Conservation (phyloP, 768 basidiomycete genomes). For the Pleurotus tuber-regium region DNA sequence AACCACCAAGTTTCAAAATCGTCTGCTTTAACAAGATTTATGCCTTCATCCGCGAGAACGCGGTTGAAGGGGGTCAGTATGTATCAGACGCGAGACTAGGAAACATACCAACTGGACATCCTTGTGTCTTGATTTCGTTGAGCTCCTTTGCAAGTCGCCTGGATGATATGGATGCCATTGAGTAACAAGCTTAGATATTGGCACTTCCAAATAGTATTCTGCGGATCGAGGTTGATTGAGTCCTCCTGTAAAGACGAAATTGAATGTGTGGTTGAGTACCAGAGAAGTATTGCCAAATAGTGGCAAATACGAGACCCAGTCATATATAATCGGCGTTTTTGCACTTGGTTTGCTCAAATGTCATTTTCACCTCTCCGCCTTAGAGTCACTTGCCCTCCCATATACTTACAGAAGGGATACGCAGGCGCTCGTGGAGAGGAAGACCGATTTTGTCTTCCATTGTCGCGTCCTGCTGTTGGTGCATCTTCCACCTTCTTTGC, state of each 20-base stretch:
- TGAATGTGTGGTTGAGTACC: no score
- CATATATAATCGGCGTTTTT: no score
- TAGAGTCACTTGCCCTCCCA: conserved; percentile 70
- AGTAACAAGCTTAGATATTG: no score
- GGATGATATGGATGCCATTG: conserved; percentile 62
- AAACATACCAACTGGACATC: conserved; percentile 60
- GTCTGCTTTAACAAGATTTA: conserved; percentile 69
- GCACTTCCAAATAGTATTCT: no score
- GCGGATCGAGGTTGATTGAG: no score
- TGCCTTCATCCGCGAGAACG: conserved; percentile 43
- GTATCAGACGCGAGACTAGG: background rate
- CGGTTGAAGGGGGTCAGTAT: background rate
- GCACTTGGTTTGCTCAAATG: no score
- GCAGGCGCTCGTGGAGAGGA: conserved; percentile 72
- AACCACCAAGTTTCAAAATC: conserved; percentile 79
- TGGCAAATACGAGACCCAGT: no score
- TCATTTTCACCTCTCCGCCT: conserved; percentile 26
- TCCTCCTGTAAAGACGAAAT: no score
- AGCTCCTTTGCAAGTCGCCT: conserved; percentile 72
- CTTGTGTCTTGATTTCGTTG: conserved; percentile 60
- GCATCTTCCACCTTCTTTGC: conserved; percentile 19
- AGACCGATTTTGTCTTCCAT: conserved; percentile 38
- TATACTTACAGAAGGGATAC: conserved; percentile 35
- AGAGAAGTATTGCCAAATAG: no score
- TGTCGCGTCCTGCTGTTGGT: conserved; percentile 19